Conservation (phyloP, 352 stramenopile genomes). For the Globisporangium alternatum region DNA sequence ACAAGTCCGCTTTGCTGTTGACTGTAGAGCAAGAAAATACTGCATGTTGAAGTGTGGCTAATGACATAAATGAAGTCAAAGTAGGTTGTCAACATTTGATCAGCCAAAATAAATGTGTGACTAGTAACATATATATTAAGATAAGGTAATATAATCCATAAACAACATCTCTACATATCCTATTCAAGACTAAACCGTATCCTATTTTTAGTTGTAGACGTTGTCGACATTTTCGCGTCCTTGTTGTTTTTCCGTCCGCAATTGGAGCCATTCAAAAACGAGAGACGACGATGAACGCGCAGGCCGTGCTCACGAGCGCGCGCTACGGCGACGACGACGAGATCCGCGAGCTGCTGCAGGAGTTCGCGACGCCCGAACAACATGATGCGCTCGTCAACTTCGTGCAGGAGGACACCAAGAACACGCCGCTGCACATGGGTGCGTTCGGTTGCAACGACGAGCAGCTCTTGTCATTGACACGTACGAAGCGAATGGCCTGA, state of each 20-base stretch:
- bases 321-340: slow-evolving; percentile 70
- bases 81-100: not conserved
- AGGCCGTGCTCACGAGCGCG: slow-evolving; percentile 63
- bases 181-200: too few species aligned
- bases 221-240: too few species aligned
- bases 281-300: slow-evolving; percentile 25
- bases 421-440: slow-evolving; percentile 87
- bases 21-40: too few species aligned
- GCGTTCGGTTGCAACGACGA: not conserved
- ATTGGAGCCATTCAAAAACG: slow-evolving; percentile 6
- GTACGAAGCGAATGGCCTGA: not conserved
- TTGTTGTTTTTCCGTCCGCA: too few species aligned
- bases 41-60: not conserved
- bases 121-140: not conserved
- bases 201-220: too few species aligned
- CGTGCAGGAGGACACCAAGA: slow-evolving; percentile 66
- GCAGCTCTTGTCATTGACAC: not conserved
- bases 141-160: too few species aligned
- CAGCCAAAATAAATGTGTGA: not conserved
- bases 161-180: too few species aligned
- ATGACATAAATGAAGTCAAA: not conserved
- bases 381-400: slow-evolving; percentile 59
- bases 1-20: too few species aligned
- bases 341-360: slow-evolving; percentile 44
- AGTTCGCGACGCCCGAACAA: slow-evolving; percentile 12